A percentile compares a stretch with the other conserved stretches of the same genome.
These are phyloP conservation scores for Haematococcus lacustris DNA, from an alignment of 139 green algal species.

Conservation along the genomic window DNA sequence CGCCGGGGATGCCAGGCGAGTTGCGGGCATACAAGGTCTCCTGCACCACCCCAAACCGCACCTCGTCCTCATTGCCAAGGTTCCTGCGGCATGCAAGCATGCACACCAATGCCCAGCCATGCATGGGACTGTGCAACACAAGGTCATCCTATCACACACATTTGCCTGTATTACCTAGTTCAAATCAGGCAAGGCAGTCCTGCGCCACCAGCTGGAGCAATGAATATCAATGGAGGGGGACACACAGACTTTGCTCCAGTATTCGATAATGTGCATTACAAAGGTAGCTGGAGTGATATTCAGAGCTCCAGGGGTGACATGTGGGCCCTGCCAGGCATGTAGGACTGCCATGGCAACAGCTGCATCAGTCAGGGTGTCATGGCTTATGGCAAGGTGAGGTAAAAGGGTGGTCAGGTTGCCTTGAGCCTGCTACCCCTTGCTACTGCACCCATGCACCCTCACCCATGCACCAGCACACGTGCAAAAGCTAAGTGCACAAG, in stretches of 20 bases:
- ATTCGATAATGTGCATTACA: too few species aligned
- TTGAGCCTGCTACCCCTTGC: background rate
- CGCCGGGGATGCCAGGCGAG: slow-evolving; percentile 54
- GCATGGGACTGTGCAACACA: background rate
- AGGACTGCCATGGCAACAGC: too few species aligned
- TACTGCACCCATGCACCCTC: background rate
- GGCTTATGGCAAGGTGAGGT: too few species aligned
- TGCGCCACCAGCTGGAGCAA: too few species aligned
- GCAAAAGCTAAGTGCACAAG: too few species aligned
- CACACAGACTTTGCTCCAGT: too few species aligned
- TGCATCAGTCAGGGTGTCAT: too few species aligned
- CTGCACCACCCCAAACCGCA: slow-evolving; percentile 64
- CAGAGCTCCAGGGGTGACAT: background rate
- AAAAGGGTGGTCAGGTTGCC: too few species aligned
- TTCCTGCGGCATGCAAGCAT: slow-evolving; percentile 31
- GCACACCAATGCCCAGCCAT: background rate
- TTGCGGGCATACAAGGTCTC: slow-evolving; percentile 70
- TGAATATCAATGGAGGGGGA: too few species aligned
- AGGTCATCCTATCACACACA: background rate
- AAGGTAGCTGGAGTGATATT: background rate
- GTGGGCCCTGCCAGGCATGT: background rate
- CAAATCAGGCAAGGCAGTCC: too few species aligned
- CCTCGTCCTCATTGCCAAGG: slow-evolving; percentile 60
- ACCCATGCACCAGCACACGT: too few species aligned
- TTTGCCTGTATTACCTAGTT: background rate